Evolutionary conservation across 1,284 basidiomycete species (phyloP), one percentile per base, ranked within the genome.

Genomic region (Vanrija pseudolonga): DNA sequence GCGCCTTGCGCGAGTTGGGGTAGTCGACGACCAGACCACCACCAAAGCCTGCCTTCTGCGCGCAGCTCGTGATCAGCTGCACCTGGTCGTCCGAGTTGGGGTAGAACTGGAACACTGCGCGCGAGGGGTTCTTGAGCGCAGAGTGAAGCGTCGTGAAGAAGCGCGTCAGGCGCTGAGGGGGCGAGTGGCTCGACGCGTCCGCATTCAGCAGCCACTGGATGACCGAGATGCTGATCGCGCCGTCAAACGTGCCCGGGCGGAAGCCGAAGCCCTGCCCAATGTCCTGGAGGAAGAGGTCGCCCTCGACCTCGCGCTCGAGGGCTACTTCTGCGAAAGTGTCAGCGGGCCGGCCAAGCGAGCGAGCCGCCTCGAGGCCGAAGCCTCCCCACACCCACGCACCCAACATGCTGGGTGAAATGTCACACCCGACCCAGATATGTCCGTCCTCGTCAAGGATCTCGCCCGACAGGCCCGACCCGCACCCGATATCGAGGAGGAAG

Each of bases 181-280:
- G 96, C 2, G 93, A 95, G 54, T 92, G 89, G 60, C 90, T 85
- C 3, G 89, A 87, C 24, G 91, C 88, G 75, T 98, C 96, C 39
- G 96, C 95, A 73, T 98, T 99, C 58, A 98, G 83, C 0, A 99
- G 82, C 96, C 96, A 99, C 78, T 99, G 96, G 3, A 99, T 81
- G 22, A 98, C 96, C 19, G 96, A 98, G 70, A 99, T 90, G 69
- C 93, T 96, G 69, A 99, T 98, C 8, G 92, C 93, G 43, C 94
- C 96, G 73, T 99, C 96, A 73, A 98, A 98, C 59, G 89, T 89
- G 55, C 95, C 96, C 44, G 96, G 89, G 28, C 96, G 82, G 76
- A 98, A 98, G 3, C 92, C 90, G 65, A 95, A 88, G 3, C 91
- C 91, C 70, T 94, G 91, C 0, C 91, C 91, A 43, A 94, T 93